Percentiles rank a stretch among this genome's conserved stretches.
Conservation (phyloP, 176 grass and related monocot species). For the maize (Zea mays) region DNA sequence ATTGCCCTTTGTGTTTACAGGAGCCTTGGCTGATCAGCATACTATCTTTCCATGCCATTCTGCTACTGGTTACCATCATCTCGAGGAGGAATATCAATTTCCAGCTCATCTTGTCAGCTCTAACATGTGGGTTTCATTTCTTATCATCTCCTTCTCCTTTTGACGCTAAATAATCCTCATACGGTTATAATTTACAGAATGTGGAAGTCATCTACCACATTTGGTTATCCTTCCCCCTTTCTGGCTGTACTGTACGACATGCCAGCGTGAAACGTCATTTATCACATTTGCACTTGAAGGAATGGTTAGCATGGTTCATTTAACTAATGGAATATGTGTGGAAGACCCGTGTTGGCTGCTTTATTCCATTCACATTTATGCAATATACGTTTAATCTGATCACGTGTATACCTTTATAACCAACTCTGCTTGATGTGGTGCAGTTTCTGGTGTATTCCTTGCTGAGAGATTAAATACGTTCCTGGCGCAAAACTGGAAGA, state of each 20-base stretch:
- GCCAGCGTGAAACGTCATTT: too few relatives aligned
- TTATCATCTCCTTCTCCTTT: background rate
- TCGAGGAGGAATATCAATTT: slow-evolving; percentile 90
- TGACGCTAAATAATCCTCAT: background rate
- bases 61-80: slow-evolving; percentile 73
- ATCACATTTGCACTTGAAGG: too few relatives aligned
- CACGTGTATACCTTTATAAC: too few relatives aligned
- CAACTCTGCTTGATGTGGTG: background rate
- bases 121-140: slow-evolving; percentile 61
- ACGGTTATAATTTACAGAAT: background rate
- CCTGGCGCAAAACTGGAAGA: slow-evolving; percentile 69
- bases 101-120: slow-evolving; percentile 70
- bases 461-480: slow-evolving; percentile 74
- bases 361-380: too few relatives aligned
- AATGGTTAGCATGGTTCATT: too few relatives aligned
- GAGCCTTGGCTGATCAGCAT: slow-evolving; percentile 86
- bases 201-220: too few relatives aligned
- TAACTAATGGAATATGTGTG: too few relatives aligned
- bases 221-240: too few relatives aligned
- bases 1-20: slow-evolving; percentile 27
- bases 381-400: too few relatives aligned
- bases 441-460: slow-evolving; percentile 87
- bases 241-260: too few relatives aligned
- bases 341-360: too few relatives aligned
- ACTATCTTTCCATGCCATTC: slow-evolving; percentile 57